phyloP scores from a whole-genome alignment of 306 rosid genomes.

The Cicer pinnatifidum region DNA sequence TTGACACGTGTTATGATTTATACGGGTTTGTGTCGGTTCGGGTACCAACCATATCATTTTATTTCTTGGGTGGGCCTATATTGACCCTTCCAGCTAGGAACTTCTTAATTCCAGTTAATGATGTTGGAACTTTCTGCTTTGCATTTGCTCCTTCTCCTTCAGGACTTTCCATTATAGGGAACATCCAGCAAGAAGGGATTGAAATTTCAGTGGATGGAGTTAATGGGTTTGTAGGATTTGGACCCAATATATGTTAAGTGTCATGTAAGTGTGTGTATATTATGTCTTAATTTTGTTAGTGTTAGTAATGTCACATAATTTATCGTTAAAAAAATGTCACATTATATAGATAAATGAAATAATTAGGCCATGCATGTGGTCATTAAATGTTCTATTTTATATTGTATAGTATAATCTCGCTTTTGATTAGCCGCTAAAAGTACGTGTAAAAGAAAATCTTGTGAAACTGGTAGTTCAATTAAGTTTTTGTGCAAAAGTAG shows the following conservation, averaged over 20 bases:
- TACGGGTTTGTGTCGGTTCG: constrained; percentile 85
- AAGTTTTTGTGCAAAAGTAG: constrained; percentile 36
- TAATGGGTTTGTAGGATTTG: constrained; percentile 88
- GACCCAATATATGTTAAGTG: constrained; percentile 76
- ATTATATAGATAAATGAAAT: constrained; percentile 25
- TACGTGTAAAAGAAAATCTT: constrained; percentile 30
- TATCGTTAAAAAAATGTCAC: too few species aligned
- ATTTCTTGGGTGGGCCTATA: constrained; percentile 80
- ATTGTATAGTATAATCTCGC: constrained; percentile 22
- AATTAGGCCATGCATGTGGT: constrained; percentile 32
- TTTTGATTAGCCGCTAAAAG: constrained; percentile 45
- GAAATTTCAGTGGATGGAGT: constrained; percentile 87
- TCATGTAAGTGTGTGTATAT: constrained; percentile 15
- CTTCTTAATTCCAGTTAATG: constrained; percentile 80
- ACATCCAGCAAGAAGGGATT: constrained; percentile 94
- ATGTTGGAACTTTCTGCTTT: constrained; percentile 82
- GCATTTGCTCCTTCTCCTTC: constrained; percentile 77
- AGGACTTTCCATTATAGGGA: constrained; percentile 83
- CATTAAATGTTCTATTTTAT: constrained; percentile 22
- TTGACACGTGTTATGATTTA: constrained; percentile 80
- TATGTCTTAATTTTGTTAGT: constrained; percentile 46
- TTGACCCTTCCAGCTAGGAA: constrained; percentile 87
- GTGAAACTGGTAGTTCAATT: constrained; percentile 24
- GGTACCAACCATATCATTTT: constrained; percentile 89
- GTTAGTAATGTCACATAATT: constrained; percentile 40